Conservation (phyloP, 768 basidiomycete genomes). For the Pulveroboletus sp. region DNA sequence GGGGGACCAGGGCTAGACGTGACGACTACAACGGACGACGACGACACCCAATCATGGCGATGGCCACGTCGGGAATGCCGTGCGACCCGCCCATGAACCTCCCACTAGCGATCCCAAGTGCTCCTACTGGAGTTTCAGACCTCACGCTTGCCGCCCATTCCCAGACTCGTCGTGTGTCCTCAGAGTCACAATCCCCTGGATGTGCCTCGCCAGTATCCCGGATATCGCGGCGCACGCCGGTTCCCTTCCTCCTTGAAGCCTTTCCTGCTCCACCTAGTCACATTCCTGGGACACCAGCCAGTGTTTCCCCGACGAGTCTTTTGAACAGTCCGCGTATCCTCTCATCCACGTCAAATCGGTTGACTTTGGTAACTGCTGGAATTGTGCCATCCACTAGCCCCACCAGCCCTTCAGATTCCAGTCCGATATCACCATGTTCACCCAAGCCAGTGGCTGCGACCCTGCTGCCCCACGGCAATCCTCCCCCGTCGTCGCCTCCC, state of each 20-base stretch:
- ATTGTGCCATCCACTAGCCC: constrained; percentile 2
- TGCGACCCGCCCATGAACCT: constrained; percentile 14
- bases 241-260: constrained; percentile 35
- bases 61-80: constrained; percentile 14
- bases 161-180: constrained; percentile 21
- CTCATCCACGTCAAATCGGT: constrained; percentile 4
- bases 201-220: constrained; percentile 24
- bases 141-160: constrained; percentile 2
- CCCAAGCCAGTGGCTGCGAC: constrained; percentile 11
- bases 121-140: constrained; percentile 11
- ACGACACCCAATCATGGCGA: constrained; percentile 12
- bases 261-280: constrained; percentile 35
- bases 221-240: constrained; percentile 27
- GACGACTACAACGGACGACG: constrained; percentile 13
- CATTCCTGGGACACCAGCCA: constrained; percentile 25
- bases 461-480: constrained; percentile 32
- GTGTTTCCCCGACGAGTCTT: background rate
- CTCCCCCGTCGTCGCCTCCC: constrained; percentile 57
- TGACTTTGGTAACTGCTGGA: constrained; percentile 3
- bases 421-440: constrained; percentile 8
- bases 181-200: constrained; percentile 22
- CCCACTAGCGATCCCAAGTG: constrained; percentile 9
- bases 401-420: constrained; percentile 1
- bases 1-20: constrained; percentile 7
- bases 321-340: constrained; percentile 14